Evolutionary conservation across 2,329 filamentous ascomycete genomes (phyloP).

Genomic region (Penicillium sp.): DNA sequence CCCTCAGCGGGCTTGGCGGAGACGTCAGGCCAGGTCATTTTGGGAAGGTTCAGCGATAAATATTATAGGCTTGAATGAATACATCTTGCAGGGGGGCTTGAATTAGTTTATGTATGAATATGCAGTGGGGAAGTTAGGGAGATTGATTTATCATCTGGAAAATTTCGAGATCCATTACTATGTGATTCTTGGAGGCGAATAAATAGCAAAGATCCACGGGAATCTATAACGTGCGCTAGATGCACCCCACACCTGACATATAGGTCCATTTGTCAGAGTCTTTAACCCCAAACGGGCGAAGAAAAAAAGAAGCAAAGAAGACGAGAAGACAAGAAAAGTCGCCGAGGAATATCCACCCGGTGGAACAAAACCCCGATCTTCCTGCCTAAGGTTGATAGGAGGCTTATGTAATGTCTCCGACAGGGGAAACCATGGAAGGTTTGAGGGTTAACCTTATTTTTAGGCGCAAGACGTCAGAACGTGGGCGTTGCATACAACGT

Average conservation of each 20-base stretch:
- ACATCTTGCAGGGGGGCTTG: background rate
- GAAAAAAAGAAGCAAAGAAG: background rate
- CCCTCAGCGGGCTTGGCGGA: constrained; percentile 37
- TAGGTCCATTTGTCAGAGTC: background rate
- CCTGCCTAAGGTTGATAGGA: too few relatives aligned
- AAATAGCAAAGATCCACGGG: background rate
- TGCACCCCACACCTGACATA: background rate
- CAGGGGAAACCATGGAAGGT: too few relatives aligned
- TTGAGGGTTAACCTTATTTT: too few relatives aligned
- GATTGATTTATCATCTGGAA: constrained; percentile 4
- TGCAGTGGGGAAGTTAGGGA: background rate
- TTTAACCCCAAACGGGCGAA: background rate
- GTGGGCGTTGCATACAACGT: too few relatives aligned
- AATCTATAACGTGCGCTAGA: background rate
- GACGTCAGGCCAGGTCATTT: constrained; percentile 35
- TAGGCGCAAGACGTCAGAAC: too few relatives aligned
- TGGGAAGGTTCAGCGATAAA: background rate
- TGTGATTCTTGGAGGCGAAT: background rate
- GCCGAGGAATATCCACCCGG: constrained; percentile 2
- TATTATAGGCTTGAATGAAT: background rate
- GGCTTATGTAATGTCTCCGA: too few relatives aligned
- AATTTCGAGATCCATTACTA: background rate
- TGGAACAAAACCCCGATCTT: background rate
- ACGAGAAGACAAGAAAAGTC: background rate
- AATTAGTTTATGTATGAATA: background rate